phyloP scores from a whole-genome alignment of 129 eudicot species.

The Arctium minus region DNA sequence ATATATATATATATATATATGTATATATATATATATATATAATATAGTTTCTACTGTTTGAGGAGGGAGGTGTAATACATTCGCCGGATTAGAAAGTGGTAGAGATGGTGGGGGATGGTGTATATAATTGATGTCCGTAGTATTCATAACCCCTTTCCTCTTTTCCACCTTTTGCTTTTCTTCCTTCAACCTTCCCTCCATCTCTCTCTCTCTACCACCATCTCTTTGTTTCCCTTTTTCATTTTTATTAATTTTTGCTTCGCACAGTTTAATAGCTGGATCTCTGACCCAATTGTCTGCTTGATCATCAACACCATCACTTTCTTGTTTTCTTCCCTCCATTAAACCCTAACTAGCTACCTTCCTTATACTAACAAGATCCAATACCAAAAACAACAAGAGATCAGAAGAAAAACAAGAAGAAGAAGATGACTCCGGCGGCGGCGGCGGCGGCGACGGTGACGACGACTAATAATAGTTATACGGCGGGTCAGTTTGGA shows the following conservation, averaged over 20 bases:
- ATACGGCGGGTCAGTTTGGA: slow-evolving; percentile 74
- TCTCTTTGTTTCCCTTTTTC: slow-evolving; percentile 9
- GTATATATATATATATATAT: too few species aligned
- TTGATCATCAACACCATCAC: slow-evolving; percentile 46
- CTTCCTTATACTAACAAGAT: neutral
- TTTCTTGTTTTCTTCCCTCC: slow-evolving; percentile 14
- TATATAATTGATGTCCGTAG: slow-evolving; percentile 59
- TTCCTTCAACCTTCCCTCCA: slow-evolving; percentile 17
- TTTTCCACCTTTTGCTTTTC: slow-evolving; percentile 47
- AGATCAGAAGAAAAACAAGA: neutral
- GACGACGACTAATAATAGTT: slow-evolving; percentile 27
- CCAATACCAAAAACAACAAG: neutral
- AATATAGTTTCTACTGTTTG: neutral
- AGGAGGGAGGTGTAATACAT: slow-evolving; percentile 26
- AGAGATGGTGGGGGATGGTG: slow-evolving; percentile 46
- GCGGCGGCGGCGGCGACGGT: slow-evolving; percentile 25
- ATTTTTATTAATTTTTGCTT: slow-evolving; percentile 18
- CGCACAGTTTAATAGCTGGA: slow-evolving; percentile 38
- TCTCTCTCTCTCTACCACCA: slow-evolving; percentile 4
- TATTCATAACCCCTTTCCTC: slow-evolving; percentile 32
- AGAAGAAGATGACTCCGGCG: slow-evolving; percentile 29
- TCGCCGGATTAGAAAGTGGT: slow-evolving; percentile 23
- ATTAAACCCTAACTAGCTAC: slow-evolving; percentile 5
- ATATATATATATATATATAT: too few species aligned
- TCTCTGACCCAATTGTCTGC: slow-evolving; percentile 73